Base-by-base conservation (phyloP, 1,284 basidiomycete species). In the Papiliotrema fonsecae region DNA sequence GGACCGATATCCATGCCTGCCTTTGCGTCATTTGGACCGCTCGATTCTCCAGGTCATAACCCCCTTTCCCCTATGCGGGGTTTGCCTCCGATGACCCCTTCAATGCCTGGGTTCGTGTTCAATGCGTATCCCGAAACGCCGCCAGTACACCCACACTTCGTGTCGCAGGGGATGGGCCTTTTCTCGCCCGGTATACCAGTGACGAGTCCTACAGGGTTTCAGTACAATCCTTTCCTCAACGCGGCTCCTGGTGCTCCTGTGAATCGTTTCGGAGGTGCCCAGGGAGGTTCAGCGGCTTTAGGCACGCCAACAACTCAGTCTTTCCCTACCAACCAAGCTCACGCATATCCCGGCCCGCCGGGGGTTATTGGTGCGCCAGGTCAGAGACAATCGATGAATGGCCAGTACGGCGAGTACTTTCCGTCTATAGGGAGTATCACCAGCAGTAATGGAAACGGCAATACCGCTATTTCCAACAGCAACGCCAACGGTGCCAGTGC, bases 101-200 rank as follows among this genome's bases (percentile, higher is more conserved):
- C 65, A 3, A 75, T 75, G 74, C 74, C 74, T 4, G 69, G 72
- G 11, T 75, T 73, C 49, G 68, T 72, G 5, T 74, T 75, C 58
- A 67, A 72, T 42, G 66, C 67, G 6, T 70, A 67, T 40, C 72
- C 73, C 2, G 65, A 69, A 25, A 75, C 74, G 1, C 74, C 74
- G 6, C 69, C 69, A 11, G 42, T 69, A 10, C 65, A 65, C 42
- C 62, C 64, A 1, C 64, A 64, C 27, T 70, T 71, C 60, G 54
- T 73, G 5, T 67, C 66, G 1, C 61, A 65, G 0, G 69, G 69
- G 2, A 41, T 64, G 1, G 72, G 70, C 2, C 73, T 72, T 2
- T 73, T 74, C 57, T 73, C 69, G 5, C 74, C 74, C 9, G 70
- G 71, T 9, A 56, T 66, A 31, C 70, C 67, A 0, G 62, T 70